Conservation (phyloP, 1,284 basidiomycete genomes). For the Phaffia rhodozyma region DNA sequence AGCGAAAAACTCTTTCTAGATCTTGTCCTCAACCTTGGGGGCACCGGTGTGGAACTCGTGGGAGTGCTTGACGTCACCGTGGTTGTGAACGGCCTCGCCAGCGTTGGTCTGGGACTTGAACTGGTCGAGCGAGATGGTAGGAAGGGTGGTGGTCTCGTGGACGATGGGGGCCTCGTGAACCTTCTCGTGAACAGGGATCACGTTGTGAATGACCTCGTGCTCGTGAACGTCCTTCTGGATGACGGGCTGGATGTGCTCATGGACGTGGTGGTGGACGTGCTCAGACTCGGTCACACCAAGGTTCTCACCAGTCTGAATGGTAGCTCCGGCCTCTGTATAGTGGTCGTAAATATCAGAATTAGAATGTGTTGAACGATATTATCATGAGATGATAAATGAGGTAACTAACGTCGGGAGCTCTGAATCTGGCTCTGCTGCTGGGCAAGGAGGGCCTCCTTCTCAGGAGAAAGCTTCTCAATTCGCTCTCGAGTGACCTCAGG, state of each 20-base stretch:
- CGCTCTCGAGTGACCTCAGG: slow-evolving; percentile 28
- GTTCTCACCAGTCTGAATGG: slow-evolving; percentile 24
- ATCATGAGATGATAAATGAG: too few relatives aligned
- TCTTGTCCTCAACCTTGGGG: too few relatives aligned
- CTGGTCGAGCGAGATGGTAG: background rate
- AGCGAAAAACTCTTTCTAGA: too few relatives aligned
- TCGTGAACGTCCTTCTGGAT: background rate
- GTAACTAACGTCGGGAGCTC: slow-evolving; percentile 18
- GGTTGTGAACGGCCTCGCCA: too few relatives aligned
- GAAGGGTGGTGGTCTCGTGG: background rate
- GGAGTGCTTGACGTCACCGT: too few relatives aligned
- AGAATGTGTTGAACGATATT: too few relatives aligned
- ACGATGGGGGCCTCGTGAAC: background rate
- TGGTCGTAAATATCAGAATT: too few relatives aligned
- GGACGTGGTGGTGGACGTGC: slow-evolving; percentile 32
- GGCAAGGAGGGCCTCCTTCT: slow-evolving; percentile 33
- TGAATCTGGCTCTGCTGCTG: slow-evolving; percentile 28
- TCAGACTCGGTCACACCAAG: slow-evolving; percentile 24
- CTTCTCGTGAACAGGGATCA: background rate
- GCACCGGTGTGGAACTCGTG: too few relatives aligned
- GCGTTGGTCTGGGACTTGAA: background rate
- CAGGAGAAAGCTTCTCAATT: slow-evolving; percentile 34
- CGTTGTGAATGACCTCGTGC: background rate
- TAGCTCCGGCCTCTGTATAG: slow-evolving; percentile 16
- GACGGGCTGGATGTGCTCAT: background rate